A percentile compares a stretch with the other conserved stretches of the same genome.
phyloP scores from a whole-genome alignment of 225 moss, liverwort and hornwort genomes.

The Thuidium tamariscinum region DNA sequence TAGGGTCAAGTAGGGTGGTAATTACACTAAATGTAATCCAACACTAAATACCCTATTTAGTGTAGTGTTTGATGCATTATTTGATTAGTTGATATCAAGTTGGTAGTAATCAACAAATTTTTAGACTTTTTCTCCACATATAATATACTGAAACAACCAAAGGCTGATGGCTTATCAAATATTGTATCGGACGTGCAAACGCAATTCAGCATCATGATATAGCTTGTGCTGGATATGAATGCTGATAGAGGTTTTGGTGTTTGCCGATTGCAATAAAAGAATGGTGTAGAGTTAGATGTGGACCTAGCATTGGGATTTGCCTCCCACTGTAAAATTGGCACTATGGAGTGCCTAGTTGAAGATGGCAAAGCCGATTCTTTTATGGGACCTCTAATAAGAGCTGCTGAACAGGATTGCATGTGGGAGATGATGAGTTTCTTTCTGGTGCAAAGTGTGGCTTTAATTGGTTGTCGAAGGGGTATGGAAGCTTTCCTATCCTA shows the following conservation, averaged over 20 bases:
- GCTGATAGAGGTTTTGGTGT: not conserved
- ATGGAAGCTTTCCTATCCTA: no score
- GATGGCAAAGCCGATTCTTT: constrained; percentile 89
- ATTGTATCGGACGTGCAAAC: not conserved
- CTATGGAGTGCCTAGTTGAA: constrained; percentile 90
- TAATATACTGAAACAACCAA: not conserved
- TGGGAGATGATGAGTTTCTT: no score
- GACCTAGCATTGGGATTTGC: constrained; percentile 95
- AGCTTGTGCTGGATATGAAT: not conserved
- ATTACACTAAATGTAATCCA: no score
- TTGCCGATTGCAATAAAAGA: constrained; percentile 78
- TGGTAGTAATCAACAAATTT: not conserved
- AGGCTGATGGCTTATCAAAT: not conserved
- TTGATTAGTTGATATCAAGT: not conserved
- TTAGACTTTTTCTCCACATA: not conserved
- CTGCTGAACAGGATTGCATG: constrained; percentile 91
- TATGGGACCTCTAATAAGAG: constrained; percentile 93
- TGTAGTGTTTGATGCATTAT: not conserved
- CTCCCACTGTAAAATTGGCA: constrained; percentile 86
- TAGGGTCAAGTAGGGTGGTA: no score
- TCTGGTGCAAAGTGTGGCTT: no score
- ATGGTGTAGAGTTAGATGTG: constrained; percentile 79
- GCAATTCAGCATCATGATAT: not conserved
- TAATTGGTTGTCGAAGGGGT: no score
- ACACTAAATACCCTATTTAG: no score